phyloP scores from a whole-genome alignment of 2,329 filamentous ascomycete genomes.

The Botrytis porri region DNA sequence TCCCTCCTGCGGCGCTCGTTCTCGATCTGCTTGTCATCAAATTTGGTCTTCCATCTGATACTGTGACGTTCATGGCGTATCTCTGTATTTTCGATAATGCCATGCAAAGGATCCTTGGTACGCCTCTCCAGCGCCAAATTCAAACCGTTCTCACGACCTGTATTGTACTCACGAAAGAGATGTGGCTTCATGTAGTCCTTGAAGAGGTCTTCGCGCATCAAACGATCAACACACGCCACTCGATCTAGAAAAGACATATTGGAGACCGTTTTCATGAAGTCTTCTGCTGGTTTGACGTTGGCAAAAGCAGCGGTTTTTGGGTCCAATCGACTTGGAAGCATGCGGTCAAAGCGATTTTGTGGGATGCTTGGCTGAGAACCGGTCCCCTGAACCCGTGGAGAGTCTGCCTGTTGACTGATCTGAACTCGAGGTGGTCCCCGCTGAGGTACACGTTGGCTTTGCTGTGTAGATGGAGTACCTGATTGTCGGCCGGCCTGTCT shows the following conservation, averaged over 20 bases:
- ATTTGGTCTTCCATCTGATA: background rate
- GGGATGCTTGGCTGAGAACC: background rate
- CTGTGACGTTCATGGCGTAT: background rate
- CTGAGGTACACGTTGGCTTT: background rate
- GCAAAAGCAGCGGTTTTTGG: background rate
- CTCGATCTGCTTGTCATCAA: background rate
- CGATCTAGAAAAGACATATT: background rate
- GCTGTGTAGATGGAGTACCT: background rate
- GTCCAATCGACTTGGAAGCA: background rate
- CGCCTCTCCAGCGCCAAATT: background rate
- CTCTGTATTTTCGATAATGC: background rate
- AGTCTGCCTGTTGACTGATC: background rate
- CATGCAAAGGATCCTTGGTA: background rate
- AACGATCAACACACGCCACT: background rate
- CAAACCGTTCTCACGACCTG: background rate
- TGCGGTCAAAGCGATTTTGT: background rate
- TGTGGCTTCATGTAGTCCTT: conserved; percentile 2
- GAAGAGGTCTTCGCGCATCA: background rate
- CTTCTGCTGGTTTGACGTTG: background rate
- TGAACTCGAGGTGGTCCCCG: background rate
- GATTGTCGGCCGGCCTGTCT: background rate
- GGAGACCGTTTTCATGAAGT: background rate
- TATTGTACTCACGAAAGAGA: background rate
- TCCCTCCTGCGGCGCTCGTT: background rate
- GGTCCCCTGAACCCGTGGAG: background rate